Conservation (phyloP, 1,284 basidiomycete species). For the Hemileia vastatrix region DNA sequence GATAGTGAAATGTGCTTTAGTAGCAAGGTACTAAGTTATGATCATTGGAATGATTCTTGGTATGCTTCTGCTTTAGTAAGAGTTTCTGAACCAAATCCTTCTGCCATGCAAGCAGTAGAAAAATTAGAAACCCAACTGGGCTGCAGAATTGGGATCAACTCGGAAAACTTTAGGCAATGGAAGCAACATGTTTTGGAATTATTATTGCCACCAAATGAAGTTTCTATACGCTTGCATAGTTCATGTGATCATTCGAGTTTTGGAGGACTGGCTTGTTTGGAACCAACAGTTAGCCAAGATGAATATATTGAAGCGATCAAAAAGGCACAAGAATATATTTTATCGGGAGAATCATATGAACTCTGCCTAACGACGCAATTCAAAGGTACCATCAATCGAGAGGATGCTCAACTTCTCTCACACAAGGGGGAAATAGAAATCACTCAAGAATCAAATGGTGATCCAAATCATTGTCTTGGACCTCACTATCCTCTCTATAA, state of each 20-base stretch:
- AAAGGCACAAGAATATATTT: constrained; percentile 64
- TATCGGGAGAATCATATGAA: constrained; percentile 87
- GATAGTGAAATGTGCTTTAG: constrained; percentile 11
- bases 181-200: neutral
- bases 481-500: constrained; percentile 46
- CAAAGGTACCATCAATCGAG: constrained; percentile 45
- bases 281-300: constrained; percentile 40
- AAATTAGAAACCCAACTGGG: neutral
- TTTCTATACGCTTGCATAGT: neutral
- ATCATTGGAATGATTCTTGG: constrained; percentile 10
- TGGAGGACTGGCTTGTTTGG: constrained; percentile 25
- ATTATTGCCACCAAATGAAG: neutral
- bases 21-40: constrained; percentile 6
- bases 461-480: no score
- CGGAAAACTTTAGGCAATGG: neutral
- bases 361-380: constrained; percentile 78
- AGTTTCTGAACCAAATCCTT: neutral
- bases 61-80: constrained; percentile 6
- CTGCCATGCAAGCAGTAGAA: neutral
- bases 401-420: constrained; percentile 28
- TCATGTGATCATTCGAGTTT: neutral
- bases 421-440: neutral
- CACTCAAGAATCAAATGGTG: neutral
- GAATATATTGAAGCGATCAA: constrained; percentile 65
- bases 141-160: neutral